Evolutionary conservation across 768 basidiomycete genomes (phyloP), one percentile per base, ranked within the genome.

Genomic region (Lentinula guzmanii): DNA sequence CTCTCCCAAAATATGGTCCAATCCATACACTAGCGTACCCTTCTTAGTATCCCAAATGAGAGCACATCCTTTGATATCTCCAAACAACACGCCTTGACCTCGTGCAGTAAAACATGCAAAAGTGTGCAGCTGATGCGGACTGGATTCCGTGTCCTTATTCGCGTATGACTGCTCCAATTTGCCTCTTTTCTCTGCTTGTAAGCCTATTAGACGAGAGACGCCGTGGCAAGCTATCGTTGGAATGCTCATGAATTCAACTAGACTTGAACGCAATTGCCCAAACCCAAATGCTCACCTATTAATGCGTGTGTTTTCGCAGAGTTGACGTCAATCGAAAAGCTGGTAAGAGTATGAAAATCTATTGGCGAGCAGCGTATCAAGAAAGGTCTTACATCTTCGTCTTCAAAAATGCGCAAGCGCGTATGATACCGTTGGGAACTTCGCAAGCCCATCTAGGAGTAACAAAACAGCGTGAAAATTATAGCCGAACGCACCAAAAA

Each of bases 381-480:
- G n/a, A 15, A 10, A 18, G 28, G 11, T 72, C 84, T 64, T 64
- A 86, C 87, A 89, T 82, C 70, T 77, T 81, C 48, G 79, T 73
- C 69, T 81, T 76, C 63, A 88, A 74, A 66, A 87, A 86, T 5
- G 80, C 75, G 61, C 82, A 83, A 10, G 83, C 85, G 4, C 82
- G 80, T 50, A 86, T 72, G 11, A 82, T 87, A 31, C 87, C 87
- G 64, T 87, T 86, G 0, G 86, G 85, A 62, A 89, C 74, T 67
- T 84, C 82, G 65, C 83, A 87, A 68, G 85, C 80, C 87, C 88
- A 89, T 63, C 86, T 88, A 61, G 31, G 28, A 48, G 28, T 28
- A 28, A 28, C 28, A 3, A 51, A 37, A 39, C 43, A 62, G 9
- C 33, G n/a, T 24, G 8, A 33, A 41, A 52, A 21, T 41, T 21